Conservation (phyloP, 371 early-diverging fungal species). For the Mortierella sp. region DNA sequence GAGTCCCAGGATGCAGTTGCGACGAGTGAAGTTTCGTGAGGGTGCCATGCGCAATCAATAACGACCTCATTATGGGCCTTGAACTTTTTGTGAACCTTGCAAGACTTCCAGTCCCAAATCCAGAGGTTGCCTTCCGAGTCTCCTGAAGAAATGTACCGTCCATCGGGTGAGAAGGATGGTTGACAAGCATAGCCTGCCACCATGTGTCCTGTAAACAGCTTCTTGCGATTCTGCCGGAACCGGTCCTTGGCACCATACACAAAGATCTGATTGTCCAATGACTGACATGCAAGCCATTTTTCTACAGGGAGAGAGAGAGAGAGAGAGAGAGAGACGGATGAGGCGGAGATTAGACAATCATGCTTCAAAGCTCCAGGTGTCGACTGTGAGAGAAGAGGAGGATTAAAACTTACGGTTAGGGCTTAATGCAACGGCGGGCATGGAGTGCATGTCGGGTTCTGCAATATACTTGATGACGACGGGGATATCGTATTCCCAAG, state of each 20-base stretch:
- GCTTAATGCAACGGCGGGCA: slow-evolving; percentile 91
- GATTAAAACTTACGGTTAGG: slow-evolving; percentile 77
- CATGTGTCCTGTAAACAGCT: slow-evolving; percentile 92
- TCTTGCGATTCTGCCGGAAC: slow-evolving; percentile 90
- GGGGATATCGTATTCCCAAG: slow-evolving; percentile 98
- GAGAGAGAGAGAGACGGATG: neutral
- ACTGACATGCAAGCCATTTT: slow-evolving; percentile 94
- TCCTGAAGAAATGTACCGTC: slow-evolving; percentile 88
- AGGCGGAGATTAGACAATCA: neutral
- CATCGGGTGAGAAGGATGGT: slow-evolving; percentile 93
- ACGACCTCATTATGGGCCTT: slow-evolving; percentile 93
- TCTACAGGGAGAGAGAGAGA: slow-evolving; percentile 55
- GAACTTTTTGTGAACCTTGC: slow-evolving; percentile 80
- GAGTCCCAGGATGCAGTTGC: slow-evolving; percentile 98
- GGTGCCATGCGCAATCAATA: slow-evolving; percentile 94
- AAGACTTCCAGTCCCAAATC: slow-evolving; percentile 98
- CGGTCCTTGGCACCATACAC: slow-evolving; percentile 89
- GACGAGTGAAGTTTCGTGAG: slow-evolving; percentile 92
- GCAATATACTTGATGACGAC: slow-evolving; percentile 97
- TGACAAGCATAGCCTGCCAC: slow-evolving; percentile 97
- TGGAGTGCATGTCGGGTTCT: slow-evolving; percentile 96
- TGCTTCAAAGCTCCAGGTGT: too few species aligned
- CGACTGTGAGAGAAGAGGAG: neutral
- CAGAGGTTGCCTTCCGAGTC: slow-evolving; percentile 94
- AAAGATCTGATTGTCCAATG: slow-evolving; percentile 94